A percentile compares a stretch with the other conserved stretches of the same genome.
Evolutionary conservation across 148 eudicot species (phyloP).

Genomic region (Vaccinium corymbosum): DNA sequence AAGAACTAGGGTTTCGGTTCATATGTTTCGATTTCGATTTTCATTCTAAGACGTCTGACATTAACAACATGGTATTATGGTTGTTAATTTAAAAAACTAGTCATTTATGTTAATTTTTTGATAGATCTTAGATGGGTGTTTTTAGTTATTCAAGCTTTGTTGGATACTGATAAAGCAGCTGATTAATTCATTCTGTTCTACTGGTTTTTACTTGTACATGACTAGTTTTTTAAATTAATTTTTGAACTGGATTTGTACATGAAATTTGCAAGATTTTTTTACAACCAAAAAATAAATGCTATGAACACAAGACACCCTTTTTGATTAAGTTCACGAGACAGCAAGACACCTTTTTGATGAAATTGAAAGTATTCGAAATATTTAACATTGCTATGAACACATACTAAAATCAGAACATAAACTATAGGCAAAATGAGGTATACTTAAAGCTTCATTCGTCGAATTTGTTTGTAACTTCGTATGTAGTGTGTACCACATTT

Average conservation of each 20-base stretch:
- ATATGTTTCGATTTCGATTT: too few relatives aligned
- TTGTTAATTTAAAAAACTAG: too few relatives aligned
- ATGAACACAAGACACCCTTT: too few relatives aligned
- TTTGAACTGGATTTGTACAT: too few relatives aligned
- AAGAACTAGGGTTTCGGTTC: too few relatives aligned
- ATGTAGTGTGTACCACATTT: neutral
- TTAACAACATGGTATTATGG: too few relatives aligned
- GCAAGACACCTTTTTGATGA: neutral
- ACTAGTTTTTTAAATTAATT: neutral
- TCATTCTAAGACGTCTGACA: too few relatives aligned
- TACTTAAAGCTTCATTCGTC: neutral
- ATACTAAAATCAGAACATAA: neutral
- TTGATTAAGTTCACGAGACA: neutral
- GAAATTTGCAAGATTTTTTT: too few relatives aligned
- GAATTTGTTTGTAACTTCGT: neutral
- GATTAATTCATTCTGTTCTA: neutral
- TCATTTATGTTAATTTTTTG: neutral
- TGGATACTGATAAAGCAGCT: neutral
- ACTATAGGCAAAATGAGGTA: neutral
- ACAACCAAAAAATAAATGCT: too few relatives aligned
- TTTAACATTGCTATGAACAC: neutral
- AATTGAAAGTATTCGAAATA: neutral
- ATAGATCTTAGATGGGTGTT: constrained; percentile 10
- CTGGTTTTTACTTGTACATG: neutral
- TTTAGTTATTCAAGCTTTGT: neutral